phyloP scores from a whole-genome alignment of 306 rosid genomes.

The Dryas drummondii region DNA sequence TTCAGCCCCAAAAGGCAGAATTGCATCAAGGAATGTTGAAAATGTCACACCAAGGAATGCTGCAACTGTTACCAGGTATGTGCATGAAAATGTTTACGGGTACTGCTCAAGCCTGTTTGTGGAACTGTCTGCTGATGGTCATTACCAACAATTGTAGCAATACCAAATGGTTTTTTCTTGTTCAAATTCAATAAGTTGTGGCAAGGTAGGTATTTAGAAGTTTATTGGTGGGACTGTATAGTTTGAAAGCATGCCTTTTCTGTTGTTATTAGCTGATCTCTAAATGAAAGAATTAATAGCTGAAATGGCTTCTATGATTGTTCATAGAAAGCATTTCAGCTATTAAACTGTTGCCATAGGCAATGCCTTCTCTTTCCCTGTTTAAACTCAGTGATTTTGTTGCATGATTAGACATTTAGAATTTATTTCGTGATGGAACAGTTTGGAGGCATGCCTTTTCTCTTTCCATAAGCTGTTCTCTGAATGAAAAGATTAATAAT shows the following conservation, averaged over 20 bases:
- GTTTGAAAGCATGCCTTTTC: not conserved
- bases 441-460: too few relatives aligned
- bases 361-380: too few relatives aligned
- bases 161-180: not conserved
- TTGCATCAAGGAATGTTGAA: constrained; percentile 66
- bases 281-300: not conserved
- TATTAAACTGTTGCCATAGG: too few relatives aligned
- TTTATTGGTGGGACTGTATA: too few relatives aligned
- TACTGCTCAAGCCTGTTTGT: not conserved
- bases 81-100: not conserved
- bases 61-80: constrained; percentile 61
- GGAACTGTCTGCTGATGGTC: not conserved
- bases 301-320: not conserved
- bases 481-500: not conserved
- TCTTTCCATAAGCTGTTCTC: not conserved
- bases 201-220: not conserved
- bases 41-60: constrained; percentile 60
- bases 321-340: not conserved
- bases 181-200: not conserved
- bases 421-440: not conserved
- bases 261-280: not conserved
- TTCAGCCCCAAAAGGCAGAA: constrained; percentile 95
- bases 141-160: not conserved
- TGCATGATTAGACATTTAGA: not conserved
- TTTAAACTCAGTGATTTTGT: not conserved